phyloP scores from a whole-genome alignment of 2,329 filamentous ascomycete genomes.

The Aureobasidium sp. region DNA sequence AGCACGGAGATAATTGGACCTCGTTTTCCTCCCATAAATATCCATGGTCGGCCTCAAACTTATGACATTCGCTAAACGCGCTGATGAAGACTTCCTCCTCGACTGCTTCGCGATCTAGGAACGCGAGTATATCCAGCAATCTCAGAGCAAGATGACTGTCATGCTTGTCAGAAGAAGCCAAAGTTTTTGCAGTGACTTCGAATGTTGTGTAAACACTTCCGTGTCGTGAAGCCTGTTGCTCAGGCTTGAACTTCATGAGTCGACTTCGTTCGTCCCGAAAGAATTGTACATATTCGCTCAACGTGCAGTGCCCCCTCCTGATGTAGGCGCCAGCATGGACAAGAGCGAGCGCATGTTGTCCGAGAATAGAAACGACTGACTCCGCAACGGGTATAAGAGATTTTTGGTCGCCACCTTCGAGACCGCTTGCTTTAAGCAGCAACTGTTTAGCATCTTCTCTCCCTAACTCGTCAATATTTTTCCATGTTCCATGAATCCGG shows the following conservation, averaged over 20 bases:
- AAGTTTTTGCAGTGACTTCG: slow-evolving; percentile 35
- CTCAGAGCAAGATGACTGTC: background rate
- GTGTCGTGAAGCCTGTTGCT: slow-evolving; percentile 38
- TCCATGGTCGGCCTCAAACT: background rate
- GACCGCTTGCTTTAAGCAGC: background rate
- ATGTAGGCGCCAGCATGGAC: slow-evolving; percentile 36
- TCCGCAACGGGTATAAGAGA: background rate
- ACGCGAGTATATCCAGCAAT: background rate
- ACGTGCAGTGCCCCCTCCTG: slow-evolving; percentile 28
- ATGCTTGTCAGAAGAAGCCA: slow-evolving; percentile 26
- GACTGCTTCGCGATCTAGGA: background rate
- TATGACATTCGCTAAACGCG: background rate
- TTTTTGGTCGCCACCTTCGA: background rate
- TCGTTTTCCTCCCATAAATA: background rate
- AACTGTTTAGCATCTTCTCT: background rate
- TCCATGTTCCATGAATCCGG: slow-evolving; percentile 23
- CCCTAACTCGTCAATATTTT: slow-evolving; percentile 26
- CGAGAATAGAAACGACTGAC: slow-evolving; percentile 9
- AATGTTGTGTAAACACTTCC: slow-evolving; percentile 41
- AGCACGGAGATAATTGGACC: no score
- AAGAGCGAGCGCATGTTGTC: slow-evolving; percentile 31
- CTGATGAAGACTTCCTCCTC: background rate
- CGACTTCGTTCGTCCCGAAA: slow-evolving; percentile 30
- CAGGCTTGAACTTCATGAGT: slow-evolving; percentile 33
- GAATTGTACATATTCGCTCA: slow-evolving; percentile 30